Evolutionary conservation across 2,329 filamentous ascomycete species (phyloP), one percentile per base, ranked within the genome.

Genomic region (Penicillium vulpinum): DNA sequence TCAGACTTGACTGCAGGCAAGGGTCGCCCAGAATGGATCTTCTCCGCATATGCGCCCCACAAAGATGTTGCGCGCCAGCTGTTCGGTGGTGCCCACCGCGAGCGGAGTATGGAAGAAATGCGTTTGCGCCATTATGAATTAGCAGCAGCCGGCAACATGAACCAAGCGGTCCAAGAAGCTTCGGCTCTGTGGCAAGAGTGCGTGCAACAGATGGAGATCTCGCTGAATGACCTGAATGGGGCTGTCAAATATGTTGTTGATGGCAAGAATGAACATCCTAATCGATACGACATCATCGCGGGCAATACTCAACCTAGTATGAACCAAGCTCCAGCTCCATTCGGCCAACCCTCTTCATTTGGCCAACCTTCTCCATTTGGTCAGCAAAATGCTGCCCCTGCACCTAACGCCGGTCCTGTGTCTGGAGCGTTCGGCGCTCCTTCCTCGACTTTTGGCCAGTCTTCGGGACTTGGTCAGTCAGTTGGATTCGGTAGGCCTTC

Each of bases 101-200:
- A 97, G 73, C 88, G 92, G 72, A 96, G 91, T 68, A 88, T 89
- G 39, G 93, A 97, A 73, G 93, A 97, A 75, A 83, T 96, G 71
- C 84, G 92, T 48, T 71, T 92, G 28, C 77, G 80, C 22, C 88
- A 91, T 69, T 92, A 93, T 68, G 79, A 86, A 51, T 84, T 84
- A 2, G 78, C 81, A 39, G 82, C 84, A 9, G 69, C 82, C 8
- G 89, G 89, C 1, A 89, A 87, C 54, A 74, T 80, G 49, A 73
- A 82, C 54, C 73, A 77, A 61, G 83, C 81, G 28, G 76, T 85
- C 21, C 75, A 79, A 66, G 78, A 79, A 68, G 78, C 78, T 16
- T 72, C 76, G 69, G 77, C 77, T 15, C 76, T 92, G 7, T 87
- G 87, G 65, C 78, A 82, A 29, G 85, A 86, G 60, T 85, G 88